Percentiles rank a stretch among this genome's conserved stretches.
Evolutionary conservation across 768 basidiomycete genomes (phyloP).

Genomic region (Arthromyces matolae): DNA sequence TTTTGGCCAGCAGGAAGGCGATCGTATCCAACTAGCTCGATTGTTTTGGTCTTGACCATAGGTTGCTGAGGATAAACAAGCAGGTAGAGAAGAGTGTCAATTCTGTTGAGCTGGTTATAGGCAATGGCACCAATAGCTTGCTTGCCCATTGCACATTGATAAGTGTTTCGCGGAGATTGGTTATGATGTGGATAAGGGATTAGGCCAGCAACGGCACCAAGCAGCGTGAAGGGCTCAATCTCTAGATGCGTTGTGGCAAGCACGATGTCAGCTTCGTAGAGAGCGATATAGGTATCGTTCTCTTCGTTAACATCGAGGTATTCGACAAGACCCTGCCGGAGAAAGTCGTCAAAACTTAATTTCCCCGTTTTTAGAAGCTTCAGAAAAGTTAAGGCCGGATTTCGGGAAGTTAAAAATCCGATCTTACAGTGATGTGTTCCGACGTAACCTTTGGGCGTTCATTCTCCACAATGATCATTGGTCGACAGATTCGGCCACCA

Average conservation of each 20-base stretch:
- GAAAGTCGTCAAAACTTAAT: conserved; percentile 90
- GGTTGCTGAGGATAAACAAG: conserved; percentile 98
- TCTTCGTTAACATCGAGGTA: conserved; percentile 99
- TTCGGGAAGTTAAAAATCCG: conserved; percentile 5
- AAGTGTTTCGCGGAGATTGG: conserved; percentile 98
- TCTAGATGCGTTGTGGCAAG: conserved; percentile 89
- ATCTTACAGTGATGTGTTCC: conserved; percentile 72
- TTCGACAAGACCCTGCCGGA: conserved; percentile 88
- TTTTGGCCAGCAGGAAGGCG: conserved; percentile 97
- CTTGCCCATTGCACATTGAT: conserved; percentile 99
- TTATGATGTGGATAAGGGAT: conserved; percentile 99
- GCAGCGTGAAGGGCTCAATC: conserved; percentile 96
- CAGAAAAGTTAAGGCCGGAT: conserved; percentile 7
- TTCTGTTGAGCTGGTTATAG: conserved; percentile 95
- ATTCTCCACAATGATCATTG: conserved; percentile 93
- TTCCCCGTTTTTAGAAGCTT: conserved; percentile 78
- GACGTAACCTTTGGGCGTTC: conserved; percentile 70
- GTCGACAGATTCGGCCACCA: conserved; percentile 96
- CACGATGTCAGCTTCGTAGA: conserved; percentile 87
- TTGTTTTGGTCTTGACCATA: conserved; percentile 99
- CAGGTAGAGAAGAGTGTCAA: conserved; percentile 97
- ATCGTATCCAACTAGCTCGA: conserved; percentile 95
- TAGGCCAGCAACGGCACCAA: conserved; percentile 96
- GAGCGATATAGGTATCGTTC: conserved; percentile 93
- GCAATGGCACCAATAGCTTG: conserved; percentile 99